A percentile compares a stretch with the other conserved stretches of the same genome.
phyloP scores from a whole-genome alignment of 1,284 basidiomycete genomes.

The Ceratobasidium sp. region DNA sequence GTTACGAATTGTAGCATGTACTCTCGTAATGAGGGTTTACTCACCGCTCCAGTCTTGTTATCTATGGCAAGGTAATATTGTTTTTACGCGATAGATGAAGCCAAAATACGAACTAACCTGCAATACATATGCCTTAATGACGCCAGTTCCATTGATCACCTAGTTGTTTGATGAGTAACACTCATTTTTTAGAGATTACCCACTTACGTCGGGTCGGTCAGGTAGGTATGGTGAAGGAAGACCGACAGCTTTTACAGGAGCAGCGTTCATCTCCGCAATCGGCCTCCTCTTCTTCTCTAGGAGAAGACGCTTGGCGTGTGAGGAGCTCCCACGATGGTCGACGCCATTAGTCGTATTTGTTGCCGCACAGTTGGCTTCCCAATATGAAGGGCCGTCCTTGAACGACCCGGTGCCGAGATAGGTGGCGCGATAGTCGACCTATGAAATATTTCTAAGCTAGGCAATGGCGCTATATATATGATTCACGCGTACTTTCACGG shows the following conservation, averaged over 20 bases:
- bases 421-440: constrained; percentile 54
- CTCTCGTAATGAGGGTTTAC: not conserved
- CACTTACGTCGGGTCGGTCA: constrained; percentile 54
- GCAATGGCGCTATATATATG: no score
- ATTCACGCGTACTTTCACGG: constrained; percentile 51
- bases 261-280: constrained; percentile 58
- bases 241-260: constrained; percentile 52
- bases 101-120: constrained; percentile 48
- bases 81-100: no score
- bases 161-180: not conserved
- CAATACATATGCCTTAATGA: constrained; percentile 66
- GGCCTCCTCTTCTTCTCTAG: constrained; percentile 37
- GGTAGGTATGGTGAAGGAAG: constrained; percentile 62
- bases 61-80: no score
- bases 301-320: constrained; percentile 7
- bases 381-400: constrained; percentile 62
- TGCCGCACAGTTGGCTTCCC: constrained; percentile 66
- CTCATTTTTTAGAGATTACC: no score
- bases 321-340: constrained; percentile 51
- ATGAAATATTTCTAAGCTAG: constrained; percentile 7
- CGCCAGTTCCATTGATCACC: constrained; percentile 51
- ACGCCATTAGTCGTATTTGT: constrained; percentile 63
- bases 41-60: constrained; percentile 66
- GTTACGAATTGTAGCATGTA: not conserved
- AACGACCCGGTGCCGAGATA: constrained; percentile 62